Base-by-base conservation (phyloP, 2,329 filamentous ascomycete species). In the Penicillium sp. region DNA sequence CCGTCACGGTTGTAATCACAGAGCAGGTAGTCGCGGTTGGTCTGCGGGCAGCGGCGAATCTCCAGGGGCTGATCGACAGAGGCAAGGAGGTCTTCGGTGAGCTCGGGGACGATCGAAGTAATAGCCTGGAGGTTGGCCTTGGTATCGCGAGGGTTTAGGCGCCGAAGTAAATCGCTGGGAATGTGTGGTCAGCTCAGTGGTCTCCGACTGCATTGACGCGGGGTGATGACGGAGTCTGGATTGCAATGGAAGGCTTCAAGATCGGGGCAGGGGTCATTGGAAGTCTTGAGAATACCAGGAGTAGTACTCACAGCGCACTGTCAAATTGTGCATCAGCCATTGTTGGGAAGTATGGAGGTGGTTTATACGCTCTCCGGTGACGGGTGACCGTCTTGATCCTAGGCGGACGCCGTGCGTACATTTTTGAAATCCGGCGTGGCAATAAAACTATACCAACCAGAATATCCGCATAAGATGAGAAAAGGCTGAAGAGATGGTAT, bases 1-100 rank as follows among this genome's bases (percentile, higher is more conserved):
- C 94, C 94, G 77, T 99, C 94, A 62, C 94, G 92, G 83, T 99
- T 99, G 84, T 99, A 99, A 83, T 99, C 94, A 82, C 94, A 99
- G 69, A 97, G 89, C 48, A 99, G 86, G 80, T 96, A 99, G 78
- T 97, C 94, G 65, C 93, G 90, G 67, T 92, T 91, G 31, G 91
- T 89, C 77, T 92, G 90, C 66, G 86, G 86, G 82, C 94, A 97
- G 63, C 90, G 89, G 67, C 89, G 87, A 60, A 95, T 84, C 56
- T 89, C 87, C 54, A 99, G 87, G 22, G 94, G 94, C 75, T 97
- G 93, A 77, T 99, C 94, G 66, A 99, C 94, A 22, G 93, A 96
- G 63, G 93, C 94, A 62, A 99, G 91, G 42, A 99, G 91, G 74
- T 99, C 94, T 82, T 99, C 94, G 69, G 93, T 94, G 56, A 99